Percentiles rank a stretch among this genome's conserved stretches.
Evolutionary conservation across 2,329 filamentous ascomycete species (phyloP).

Genomic region (Monilinia fructigena): DNA sequence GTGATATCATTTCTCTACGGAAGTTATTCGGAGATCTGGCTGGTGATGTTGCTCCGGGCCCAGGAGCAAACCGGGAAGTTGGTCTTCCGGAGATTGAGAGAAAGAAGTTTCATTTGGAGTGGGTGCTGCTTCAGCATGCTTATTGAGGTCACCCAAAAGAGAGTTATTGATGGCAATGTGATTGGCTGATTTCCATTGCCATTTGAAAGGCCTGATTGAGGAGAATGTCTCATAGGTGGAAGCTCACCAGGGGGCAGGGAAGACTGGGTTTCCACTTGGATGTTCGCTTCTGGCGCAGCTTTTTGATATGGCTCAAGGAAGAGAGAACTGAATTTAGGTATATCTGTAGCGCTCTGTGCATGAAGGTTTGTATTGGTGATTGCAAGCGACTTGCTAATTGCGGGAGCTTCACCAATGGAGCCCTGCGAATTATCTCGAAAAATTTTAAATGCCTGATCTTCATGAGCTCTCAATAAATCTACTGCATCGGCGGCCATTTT

Average conservation of each 20-base stretch:
- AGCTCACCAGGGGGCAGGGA: slow-evolving; percentile 31
- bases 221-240: slow-evolving; percentile 37
- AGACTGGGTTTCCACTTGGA: slow-evolving; percentile 21
- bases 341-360: neutral
- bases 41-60: slow-evolving; percentile 35
- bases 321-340: neutral
- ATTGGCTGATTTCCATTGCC: slow-evolving; percentile 33
- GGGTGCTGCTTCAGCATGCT: slow-evolving; percentile 31
- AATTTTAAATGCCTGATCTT: neutral
- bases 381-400: neutral
- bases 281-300: neutral
- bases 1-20: slow-evolving; percentile 47
- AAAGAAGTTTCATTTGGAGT: slow-evolving; percentile 30
- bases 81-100: slow-evolving; percentile 36
- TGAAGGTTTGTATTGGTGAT: neutral
- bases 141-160: slow-evolving; percentile 37
- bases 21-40: slow-evolving; percentile 38
- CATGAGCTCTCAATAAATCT: slow-evolving; percentile 16
- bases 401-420: neutral
- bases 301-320: slow-evolving; percentile 1
- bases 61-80: slow-evolving; percentile 31
- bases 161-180: slow-evolving; percentile 38
- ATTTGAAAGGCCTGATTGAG: slow-evolving; percentile 34
- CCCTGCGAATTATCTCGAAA: neutral
- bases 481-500: slow-evolving; percentile 22